phyloP scores from a whole-genome alignment of 2,329 filamentous ascomycete species.

The Biscogniauxia mediterranea region DNA sequence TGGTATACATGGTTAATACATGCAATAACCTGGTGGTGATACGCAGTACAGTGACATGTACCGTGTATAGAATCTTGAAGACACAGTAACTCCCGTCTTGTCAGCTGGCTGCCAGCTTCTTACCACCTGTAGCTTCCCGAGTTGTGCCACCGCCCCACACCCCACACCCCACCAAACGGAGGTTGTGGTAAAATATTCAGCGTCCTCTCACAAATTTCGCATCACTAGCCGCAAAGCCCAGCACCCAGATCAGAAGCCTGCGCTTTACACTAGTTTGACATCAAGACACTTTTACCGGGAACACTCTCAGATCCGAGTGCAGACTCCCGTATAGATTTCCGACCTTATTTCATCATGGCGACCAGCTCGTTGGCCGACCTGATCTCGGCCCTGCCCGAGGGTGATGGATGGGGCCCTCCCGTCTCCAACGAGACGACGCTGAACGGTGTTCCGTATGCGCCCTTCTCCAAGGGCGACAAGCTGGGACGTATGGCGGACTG shows the following conservation, averaged over 20 bases:
- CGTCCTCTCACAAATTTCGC: constrained; percentile 26
- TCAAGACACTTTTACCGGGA: constrained; percentile 5
- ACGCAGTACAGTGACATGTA: neutral
- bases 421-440: constrained; percentile 83
- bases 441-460: constrained; percentile 93
- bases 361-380: constrained; percentile 49
- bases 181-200: constrained; percentile 26
- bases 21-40: neutral
- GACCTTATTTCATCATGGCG: constrained; percentile 22
- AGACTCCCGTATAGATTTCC: neutral
- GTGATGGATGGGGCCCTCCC: constrained; percentile 84
- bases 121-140: neutral
- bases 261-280: constrained; percentile 2
- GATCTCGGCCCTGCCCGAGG: constrained; percentile 68
- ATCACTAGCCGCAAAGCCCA: constrained; percentile 9
- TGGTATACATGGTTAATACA: neutral
- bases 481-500: constrained; percentile 99
- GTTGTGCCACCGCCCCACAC: constrained; percentile 17
- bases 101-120: neutral
- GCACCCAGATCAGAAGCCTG: constrained; percentile 3
- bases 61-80: too few relatives aligned
- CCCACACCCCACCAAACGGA: constrained; percentile 33
- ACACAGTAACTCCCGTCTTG: neutral
- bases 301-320: neutral
- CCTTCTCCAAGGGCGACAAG: constrained; percentile 98